Base-by-base conservation (phyloP, 139 green algal species). In the Trebouxia sp. region DNA sequence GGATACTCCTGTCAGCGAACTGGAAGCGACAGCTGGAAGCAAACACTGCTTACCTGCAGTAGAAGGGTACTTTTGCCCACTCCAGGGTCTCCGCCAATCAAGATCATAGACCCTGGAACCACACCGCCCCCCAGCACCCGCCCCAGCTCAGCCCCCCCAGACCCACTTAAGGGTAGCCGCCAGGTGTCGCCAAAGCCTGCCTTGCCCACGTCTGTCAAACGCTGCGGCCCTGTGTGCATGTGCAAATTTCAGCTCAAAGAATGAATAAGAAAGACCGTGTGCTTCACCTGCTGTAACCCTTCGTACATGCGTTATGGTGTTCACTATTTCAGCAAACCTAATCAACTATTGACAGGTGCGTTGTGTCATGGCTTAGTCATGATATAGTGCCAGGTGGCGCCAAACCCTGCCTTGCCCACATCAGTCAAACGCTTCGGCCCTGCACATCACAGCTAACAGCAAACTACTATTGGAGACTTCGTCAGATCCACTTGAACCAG, bases 61-160 rank as follows among this genome's bases (percentile, higher is more conserved):
- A 98, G 88, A 43, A 99, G 87, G 9, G 96, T 99, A 70, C 84
- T 94, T 83, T 99, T 99, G 80, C 96, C 96, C n/a, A 98, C 92
- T 2, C 96, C 96, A 24, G 96, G 96, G 42, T 99, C 96, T 0
- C 96, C 96, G 0, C 94, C 96, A 10, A 99, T 87, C 0, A 99
- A 88, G 43, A 96, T 91, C 42, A 99, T 80, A 14, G 86, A 90
- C 11, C 96, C 96, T 0, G 92, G 92, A 42, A 98, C 92, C 39
- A 99, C 82, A 6, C 96, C 96, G 26, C 96, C 96, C 47, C 96
- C 96, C 39, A 98, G 85, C 28, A 98, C 96, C 7, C 92, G 84
- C 0, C 45, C 80, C 56, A 98, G 75, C 88, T 98, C 93, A 22
- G 50, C 85, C 11, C 94, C 87, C 15, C 45, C 78, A 51, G 53